phyloP scores from a whole-genome alignment of 2,329 filamentous ascomycete species.

The Diaporthe ilicicola region DNA sequence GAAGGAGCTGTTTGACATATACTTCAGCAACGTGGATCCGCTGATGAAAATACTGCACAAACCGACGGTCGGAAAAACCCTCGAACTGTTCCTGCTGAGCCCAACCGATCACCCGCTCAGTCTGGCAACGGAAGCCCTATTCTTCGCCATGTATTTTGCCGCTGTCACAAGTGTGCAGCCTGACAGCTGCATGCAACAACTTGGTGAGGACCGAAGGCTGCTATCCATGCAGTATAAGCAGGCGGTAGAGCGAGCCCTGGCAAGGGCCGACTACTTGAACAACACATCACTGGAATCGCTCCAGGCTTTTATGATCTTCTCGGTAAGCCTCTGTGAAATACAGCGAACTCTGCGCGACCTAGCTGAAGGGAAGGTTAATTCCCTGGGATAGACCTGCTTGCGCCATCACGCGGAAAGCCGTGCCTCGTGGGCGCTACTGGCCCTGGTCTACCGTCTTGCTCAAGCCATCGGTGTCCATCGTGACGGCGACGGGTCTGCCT shows the following conservation, averaged over 20 bases:
- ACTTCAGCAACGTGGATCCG: constrained; percentile 52
- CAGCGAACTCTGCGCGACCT: background rate
- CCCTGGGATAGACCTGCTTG: constrained; percentile 44
- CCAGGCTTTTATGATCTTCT: constrained; percentile 53
- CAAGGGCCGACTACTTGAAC: constrained; percentile 53
- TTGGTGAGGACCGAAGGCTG: constrained; percentile 47
- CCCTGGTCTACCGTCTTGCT: constrained; percentile 52
- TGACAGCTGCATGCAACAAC: constrained; percentile 41
- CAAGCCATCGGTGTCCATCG: constrained; percentile 53
- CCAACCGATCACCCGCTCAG: constrained; percentile 35
- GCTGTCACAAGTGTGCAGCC: constrained; percentile 47
- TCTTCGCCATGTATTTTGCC: constrained; percentile 54
- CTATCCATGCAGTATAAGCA: constrained; percentile 44
- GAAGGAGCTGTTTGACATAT: constrained; percentile 46
- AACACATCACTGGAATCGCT: constrained; percentile 49
- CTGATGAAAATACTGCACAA: constrained; percentile 55
- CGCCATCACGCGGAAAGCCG: constrained; percentile 48
- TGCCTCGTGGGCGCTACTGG: constrained; percentile 52
- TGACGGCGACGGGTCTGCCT: constrained; percentile 48
- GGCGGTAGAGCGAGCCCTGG: constrained; percentile 48
- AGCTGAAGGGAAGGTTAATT: background rate
- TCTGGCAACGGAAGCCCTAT: constrained; percentile 44
- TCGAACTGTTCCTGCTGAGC: constrained; percentile 41
- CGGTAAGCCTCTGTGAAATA: constrained; percentile 37
- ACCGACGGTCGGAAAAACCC: constrained; percentile 46